phyloP scores from a whole-genome alignment of 2,329 filamentous ascomycete genomes.

The Sporothrix luriei region DNA sequence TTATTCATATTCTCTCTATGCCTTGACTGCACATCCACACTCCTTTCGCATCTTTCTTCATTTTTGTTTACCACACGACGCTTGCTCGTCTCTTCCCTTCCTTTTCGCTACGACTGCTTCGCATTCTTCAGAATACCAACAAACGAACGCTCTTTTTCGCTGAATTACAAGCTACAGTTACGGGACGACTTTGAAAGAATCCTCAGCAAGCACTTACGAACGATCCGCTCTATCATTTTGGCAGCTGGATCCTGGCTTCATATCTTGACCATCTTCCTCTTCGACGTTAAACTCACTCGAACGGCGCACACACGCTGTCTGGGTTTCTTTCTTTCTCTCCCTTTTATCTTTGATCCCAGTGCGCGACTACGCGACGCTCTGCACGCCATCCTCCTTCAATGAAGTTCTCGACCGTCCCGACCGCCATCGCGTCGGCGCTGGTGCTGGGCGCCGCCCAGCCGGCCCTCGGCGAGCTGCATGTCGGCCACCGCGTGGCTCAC shows the following conservation, averaged over 20 bases:
- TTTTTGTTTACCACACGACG: conserved; percentile 12
- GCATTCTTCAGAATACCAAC: conserved; percentile 1
- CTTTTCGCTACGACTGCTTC: conserved; percentile 13
- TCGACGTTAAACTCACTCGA: not conserved
- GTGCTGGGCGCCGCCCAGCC: conserved; percentile 51
- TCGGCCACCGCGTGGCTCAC: conserved; percentile 45
- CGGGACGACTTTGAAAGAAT: not conserved
- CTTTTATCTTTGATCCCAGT: not conserved
- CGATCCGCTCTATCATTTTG: not conserved
- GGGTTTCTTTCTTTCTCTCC: not conserved
- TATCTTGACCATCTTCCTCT: not conserved
- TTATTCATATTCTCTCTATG: conserved; percentile 7
- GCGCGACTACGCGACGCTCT: not conserved
- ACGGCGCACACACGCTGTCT: not conserved
- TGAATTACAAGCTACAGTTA: not conserved
- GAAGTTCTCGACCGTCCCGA: conserved; percentile 56
- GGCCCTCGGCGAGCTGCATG: conserved; percentile 44
- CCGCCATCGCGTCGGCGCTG: conserved; percentile 54
- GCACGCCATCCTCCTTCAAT: conserved; percentile 43
- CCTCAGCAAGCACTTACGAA: conserved; percentile 6
- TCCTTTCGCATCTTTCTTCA: conserved; percentile 15
- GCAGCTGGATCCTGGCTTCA: not conserved
- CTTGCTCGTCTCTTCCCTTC: conserved; percentile 24
- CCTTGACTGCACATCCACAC: conserved; percentile 20
- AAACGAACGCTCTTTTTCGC: conserved; percentile 12